Conservation (phyloP, 2,329 filamentous ascomycete species). For the Periconia sp. region DNA sequence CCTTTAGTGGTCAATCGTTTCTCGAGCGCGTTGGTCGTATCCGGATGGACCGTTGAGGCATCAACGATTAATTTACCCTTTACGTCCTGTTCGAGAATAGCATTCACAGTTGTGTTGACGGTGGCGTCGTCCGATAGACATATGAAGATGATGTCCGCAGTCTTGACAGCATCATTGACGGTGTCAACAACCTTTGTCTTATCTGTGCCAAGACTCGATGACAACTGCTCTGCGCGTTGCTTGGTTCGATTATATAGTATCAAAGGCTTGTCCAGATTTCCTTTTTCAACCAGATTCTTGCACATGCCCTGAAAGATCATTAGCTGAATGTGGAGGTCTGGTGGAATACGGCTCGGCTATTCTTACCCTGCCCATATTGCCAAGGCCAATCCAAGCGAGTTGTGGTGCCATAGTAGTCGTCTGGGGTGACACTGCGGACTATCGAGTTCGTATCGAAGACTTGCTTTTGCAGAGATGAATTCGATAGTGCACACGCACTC, state of each 20-base stretch:
- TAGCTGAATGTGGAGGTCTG: constrained; percentile 5
- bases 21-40: constrained; percentile 73
- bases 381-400: constrained; percentile 80
- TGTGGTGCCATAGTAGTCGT: constrained; percentile 58
- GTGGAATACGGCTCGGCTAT: constrained; percentile 12
- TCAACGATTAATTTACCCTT: constrained; percentile 82
- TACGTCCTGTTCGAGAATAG: constrained; percentile 63
- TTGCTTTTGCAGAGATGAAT: too few species aligned
- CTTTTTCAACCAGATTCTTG: constrained; percentile 80
- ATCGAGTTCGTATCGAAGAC: too few species aligned
- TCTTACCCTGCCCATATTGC: constrained; percentile 83
- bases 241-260: constrained; percentile 81
- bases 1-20: constrained; percentile 63
- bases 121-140: constrained; percentile 81
- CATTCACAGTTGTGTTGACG: constrained; percentile 66
- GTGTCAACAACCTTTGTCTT: constrained; percentile 69
- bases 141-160: constrained; percentile 80
- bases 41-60: constrained; percentile 86
- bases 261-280: constrained; percentile 71
- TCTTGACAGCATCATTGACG: constrained; percentile 69
- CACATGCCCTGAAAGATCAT: constrained; percentile 26
- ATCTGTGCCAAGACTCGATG: constrained; percentile 63
- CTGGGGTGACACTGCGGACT: too few species aligned
- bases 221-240: constrained; percentile 69
- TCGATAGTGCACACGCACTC: too few species aligned